These are phyloP conservation scores for Cicer yamashitae DNA, from an alignment of 306 rosid species.

Conservation along the genomic window DNA sequence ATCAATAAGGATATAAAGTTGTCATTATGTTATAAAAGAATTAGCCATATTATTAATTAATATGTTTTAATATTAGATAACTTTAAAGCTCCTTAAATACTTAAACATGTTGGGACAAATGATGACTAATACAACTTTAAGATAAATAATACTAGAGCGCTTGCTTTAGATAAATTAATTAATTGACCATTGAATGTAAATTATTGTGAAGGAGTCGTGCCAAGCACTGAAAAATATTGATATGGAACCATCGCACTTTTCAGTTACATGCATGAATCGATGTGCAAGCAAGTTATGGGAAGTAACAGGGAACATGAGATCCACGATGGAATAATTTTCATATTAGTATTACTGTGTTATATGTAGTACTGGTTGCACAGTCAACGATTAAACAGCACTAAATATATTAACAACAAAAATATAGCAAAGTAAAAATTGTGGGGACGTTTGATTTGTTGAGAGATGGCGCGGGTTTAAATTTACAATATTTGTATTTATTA, in stretches of 20 bases:
- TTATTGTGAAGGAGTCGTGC: conserved; percentile 49
- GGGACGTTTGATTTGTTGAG: no score
- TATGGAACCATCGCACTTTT: conserved; percentile 27
- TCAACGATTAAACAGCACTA: not conserved
- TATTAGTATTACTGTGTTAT: not conserved
- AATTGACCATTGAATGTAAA: conserved; percentile 16
- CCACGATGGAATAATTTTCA: conserved; percentile 42
- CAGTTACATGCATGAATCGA: conserved; percentile 45
- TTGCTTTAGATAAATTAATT: conserved; percentile 23
- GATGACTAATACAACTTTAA: conserved; percentile 32
- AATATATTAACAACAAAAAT: no score
- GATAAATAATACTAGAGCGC: not conserved
- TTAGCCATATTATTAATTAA: not conserved
- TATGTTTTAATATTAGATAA: not conserved
- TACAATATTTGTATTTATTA: no score
- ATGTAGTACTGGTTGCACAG: not conserved
- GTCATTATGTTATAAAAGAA: not conserved
- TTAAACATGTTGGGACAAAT: conserved; percentile 31
- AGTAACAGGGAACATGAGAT: conserved; percentile 38
- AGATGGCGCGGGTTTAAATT: no score
- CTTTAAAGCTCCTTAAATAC: conserved; percentile 21
- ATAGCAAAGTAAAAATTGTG: no score
- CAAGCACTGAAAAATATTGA: conserved; percentile 48
- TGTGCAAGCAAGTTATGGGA: conserved; percentile 16
- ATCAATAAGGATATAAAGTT: not conserved